These are phyloP conservation scores for Naganishia vaughanmartiniae DNA, from an alignment of 768 basidiomycete genomes.

Conservation along the genomic window DNA sequence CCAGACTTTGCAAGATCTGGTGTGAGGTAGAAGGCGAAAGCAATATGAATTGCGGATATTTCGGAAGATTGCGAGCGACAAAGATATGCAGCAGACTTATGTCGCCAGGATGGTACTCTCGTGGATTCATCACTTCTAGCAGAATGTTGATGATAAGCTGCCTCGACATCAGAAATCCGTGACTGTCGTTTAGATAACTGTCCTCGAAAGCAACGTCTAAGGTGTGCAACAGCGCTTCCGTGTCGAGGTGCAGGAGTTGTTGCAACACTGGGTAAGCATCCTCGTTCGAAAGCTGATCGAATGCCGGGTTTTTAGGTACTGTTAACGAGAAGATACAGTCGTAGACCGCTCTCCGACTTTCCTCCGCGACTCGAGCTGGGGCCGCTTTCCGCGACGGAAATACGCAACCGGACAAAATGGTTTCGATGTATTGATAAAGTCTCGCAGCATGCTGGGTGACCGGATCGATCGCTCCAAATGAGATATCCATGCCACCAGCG, in stretches of 20 bases:
- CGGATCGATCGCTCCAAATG: conserved; percentile 61
- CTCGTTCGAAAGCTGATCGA: conserved; percentile 57
- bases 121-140: conserved; percentile 63
- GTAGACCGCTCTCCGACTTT: conserved; percentile 74
- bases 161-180: conserved; percentile 61
- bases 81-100: conserved; percentile 89
- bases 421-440: conserved; percentile 81
- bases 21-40: conserved; percentile 69
- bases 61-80: conserved; percentile 91
- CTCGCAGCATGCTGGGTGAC: conserved; percentile 68
- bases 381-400: conserved; percentile 82
- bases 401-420: conserved; percentile 73
- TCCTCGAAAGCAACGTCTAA: conserved; percentile 95
- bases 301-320: not conserved
- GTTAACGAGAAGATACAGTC: conserved; percentile 68
- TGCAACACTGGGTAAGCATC: conserved; percentile 71
- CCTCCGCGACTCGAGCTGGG: conserved; percentile 62
- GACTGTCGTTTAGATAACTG: conserved; percentile 76
- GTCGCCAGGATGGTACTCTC: conserved; percentile 54
- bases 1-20: conserved; percentile 71
- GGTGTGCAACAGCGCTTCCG: conserved; percentile 89
- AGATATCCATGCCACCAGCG: conserved; percentile 49
- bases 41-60: conserved; percentile 78
- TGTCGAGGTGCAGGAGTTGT: conserved; percentile 77
- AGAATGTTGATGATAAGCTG: conserved; percentile 79